phyloP scores from a whole-genome alignment of 2,329 filamentous ascomycete genomes.

The Eutypella sp. region DNA sequence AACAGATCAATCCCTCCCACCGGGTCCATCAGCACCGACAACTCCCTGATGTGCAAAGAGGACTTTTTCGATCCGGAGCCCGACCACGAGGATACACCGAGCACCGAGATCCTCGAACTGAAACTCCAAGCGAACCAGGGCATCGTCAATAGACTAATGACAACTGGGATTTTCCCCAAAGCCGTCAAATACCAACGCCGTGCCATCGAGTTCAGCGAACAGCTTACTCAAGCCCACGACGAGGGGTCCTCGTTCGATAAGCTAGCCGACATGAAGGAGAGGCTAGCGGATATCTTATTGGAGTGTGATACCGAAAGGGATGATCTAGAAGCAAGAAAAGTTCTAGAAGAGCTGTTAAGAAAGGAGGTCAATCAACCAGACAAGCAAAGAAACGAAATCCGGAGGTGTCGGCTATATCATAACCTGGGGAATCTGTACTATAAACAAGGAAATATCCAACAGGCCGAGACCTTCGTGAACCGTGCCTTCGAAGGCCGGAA shows the following conservation, averaged over 20 bases:
- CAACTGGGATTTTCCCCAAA: slow-evolving; percentile 16
- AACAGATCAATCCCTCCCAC: slow-evolving; percentile 2
- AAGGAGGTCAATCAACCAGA: slow-evolving; percentile 11
- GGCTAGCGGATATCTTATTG: slow-evolving; percentile 21
- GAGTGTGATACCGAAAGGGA: slow-evolving; percentile 14
- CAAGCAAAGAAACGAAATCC: slow-evolving; percentile 10
- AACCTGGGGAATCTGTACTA: slow-evolving; percentile 23
- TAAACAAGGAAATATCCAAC: slow-evolving; percentile 10
- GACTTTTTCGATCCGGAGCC: slow-evolving; percentile 23
- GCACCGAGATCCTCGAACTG: slow-evolving; percentile 14
- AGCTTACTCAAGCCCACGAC: slow-evolving; percentile 10
- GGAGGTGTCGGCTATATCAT: slow-evolving; percentile 20
- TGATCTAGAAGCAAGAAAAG: slow-evolving; percentile 14
- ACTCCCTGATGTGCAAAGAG: slow-evolving; percentile 9
- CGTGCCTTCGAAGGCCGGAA: slow-evolving; percentile 20
- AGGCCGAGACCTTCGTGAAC: slow-evolving; percentile 14
- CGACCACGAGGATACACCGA: slow-evolving; percentile 12
- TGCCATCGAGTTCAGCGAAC: slow-evolving; percentile 18
- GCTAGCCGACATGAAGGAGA: slow-evolving; percentile 20
- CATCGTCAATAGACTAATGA: slow-evolving; percentile 15
- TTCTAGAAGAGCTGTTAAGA: slow-evolving; percentile 15
- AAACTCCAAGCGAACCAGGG: slow-evolving; percentile 20
- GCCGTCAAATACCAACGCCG: slow-evolving; percentile 19
- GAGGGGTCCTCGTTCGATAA: slow-evolving; percentile 8
- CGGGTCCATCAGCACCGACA: slow-evolving; percentile 8